These are phyloP conservation scores for Sarcomyxa edulis DNA, from an alignment of 768 basidiomycete genomes.

Conservation along the genomic window DNA sequence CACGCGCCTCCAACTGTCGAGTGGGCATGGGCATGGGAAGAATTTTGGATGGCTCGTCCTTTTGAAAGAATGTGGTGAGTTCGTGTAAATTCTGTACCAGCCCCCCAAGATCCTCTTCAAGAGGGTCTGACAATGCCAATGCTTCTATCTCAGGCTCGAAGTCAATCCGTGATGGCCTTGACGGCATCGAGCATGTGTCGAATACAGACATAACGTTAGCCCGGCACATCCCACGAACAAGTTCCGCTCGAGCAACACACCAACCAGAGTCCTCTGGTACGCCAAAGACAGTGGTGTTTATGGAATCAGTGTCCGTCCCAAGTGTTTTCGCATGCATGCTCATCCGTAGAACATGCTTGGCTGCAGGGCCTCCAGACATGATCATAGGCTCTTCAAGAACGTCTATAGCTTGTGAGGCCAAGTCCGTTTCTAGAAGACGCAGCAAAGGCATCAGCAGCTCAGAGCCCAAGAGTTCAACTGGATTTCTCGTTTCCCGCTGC, in stretches of 20 bases:
- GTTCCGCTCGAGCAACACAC: conserved; percentile 71
- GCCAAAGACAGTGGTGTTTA: conserved; percentile 76
- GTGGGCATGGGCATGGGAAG: conserved; percentile 40
- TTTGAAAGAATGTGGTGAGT: conserved; percentile 69
- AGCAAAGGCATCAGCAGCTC: conserved; percentile 90
- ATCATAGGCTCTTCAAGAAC: conserved; percentile 90
- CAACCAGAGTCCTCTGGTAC: conserved; percentile 81
- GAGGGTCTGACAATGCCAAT: conserved; percentile 33
- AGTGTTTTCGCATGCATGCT: conserved; percentile 65
- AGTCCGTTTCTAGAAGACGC: conserved; percentile 81
- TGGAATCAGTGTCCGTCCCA: conserved; percentile 42
- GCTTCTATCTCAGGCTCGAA: conserved; percentile 62
- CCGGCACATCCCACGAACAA: conserved; percentile 57
- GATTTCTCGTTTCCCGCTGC: conserved; percentile 72
- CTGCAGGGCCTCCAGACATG: conserved; percentile 70
- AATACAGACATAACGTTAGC: conserved; percentile 82
- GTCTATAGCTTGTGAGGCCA: conserved; percentile 81
- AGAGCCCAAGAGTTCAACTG: conserved; percentile 70
- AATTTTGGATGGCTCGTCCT: conserved; percentile 27
- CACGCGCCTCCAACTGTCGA: conserved; percentile 66
- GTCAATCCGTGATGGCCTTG: conserved; percentile 66
- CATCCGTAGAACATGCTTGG: conserved; percentile 88
- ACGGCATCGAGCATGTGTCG: conserved; percentile 71
- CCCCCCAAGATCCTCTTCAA: conserved; percentile 69
- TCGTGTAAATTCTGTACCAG: conserved; percentile 76